Evolutionary conservation across 441 rosid species (phyloP).

Genomic region (Corymbia citriodora): DNA sequence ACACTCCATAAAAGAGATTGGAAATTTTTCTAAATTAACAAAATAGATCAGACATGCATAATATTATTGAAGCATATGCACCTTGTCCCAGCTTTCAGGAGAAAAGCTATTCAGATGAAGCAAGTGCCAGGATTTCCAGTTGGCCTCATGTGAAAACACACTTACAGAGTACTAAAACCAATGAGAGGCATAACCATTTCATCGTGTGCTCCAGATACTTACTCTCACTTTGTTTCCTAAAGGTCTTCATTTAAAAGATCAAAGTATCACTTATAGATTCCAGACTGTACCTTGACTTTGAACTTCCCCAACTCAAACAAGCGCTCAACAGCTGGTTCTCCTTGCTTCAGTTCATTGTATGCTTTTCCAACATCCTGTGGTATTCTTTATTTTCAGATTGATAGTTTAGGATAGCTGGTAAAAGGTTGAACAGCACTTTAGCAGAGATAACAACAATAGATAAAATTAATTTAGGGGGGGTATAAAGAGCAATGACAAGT

Average conservation of each 20-base stretch:
- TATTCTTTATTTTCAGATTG: neutral
- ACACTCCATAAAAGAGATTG: neutral
- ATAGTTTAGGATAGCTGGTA: neutral
- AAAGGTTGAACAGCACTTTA: neutral
- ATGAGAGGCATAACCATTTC: neutral
- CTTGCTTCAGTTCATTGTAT: conserved; percentile 91
- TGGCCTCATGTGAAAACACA: neutral
- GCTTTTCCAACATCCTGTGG: conserved; percentile 82
- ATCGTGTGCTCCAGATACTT: neutral
- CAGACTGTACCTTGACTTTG: conserved; percentile 49
- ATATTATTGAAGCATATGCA: neutral
- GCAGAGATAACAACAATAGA: neutral
- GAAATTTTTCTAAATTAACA: neutral
- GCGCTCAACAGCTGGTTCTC: conserved; percentile 87
- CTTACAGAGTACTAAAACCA: neutral
- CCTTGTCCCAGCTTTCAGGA: neutral
- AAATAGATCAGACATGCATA: neutral
- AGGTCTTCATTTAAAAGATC: neutral
- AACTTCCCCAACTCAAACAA: conserved; percentile 59
- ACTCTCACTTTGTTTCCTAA: neutral
- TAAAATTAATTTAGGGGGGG: neutral
- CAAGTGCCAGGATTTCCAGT: neutral
- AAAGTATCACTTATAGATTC: neutral
- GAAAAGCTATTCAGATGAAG: neutral
- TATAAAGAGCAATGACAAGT: neutral